Conservation (phyloP, 495 filamentous ascomycete species). For the Xylaria palmicola region DNA sequence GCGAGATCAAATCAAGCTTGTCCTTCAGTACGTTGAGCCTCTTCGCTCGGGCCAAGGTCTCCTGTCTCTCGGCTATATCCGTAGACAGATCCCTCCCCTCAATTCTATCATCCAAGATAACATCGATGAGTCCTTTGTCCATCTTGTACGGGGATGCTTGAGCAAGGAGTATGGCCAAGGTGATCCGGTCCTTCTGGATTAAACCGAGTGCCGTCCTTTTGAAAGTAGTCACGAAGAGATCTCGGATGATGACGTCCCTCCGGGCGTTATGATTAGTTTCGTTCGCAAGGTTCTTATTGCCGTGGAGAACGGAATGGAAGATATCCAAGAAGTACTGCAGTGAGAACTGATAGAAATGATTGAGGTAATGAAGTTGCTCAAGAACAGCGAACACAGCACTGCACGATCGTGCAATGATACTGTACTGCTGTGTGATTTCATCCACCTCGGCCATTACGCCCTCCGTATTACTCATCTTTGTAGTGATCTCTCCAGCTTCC, state of each 20-base stretch:
- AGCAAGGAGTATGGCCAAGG: constrained; percentile 91
- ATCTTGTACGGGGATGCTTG: constrained; percentile 92
- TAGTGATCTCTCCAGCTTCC: constrained; percentile 91
- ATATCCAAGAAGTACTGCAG: constrained; percentile 97
- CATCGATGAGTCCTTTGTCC: constrained; percentile 84
- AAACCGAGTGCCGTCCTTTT: constrained; percentile 90
- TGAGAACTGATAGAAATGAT: constrained; percentile 99
- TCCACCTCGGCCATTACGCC: constrained; percentile 98
- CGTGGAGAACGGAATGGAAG: constrained; percentile 86
- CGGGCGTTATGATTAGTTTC: constrained; percentile 74
- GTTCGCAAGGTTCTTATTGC: constrained; percentile 69
- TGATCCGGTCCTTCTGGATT: constrained; percentile 90
- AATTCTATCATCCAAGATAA: constrained; percentile 75
- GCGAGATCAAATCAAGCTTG: constrained; percentile 58
- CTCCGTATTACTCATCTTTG: constrained; percentile 93
- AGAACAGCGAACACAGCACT: constrained; percentile 95
- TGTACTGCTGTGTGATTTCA: constrained; percentile 88
- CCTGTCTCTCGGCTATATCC: constrained; percentile 58
- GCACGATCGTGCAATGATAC: constrained; percentile 87
- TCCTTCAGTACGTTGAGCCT: constrained; percentile 74
- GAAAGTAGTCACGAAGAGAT: constrained; percentile 88
- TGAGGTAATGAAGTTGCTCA: constrained; percentile 95
- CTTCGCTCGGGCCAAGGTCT: constrained; percentile 65
- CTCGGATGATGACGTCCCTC: constrained; percentile 80
- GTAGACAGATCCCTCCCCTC: constrained; percentile 78